Percentiles rank a stretch among this genome's conserved stretches.
These are phyloP conservation scores for Mallotus japonicus DNA, from an alignment of 441 rosid genomes.

Conservation along the genomic window DNA sequence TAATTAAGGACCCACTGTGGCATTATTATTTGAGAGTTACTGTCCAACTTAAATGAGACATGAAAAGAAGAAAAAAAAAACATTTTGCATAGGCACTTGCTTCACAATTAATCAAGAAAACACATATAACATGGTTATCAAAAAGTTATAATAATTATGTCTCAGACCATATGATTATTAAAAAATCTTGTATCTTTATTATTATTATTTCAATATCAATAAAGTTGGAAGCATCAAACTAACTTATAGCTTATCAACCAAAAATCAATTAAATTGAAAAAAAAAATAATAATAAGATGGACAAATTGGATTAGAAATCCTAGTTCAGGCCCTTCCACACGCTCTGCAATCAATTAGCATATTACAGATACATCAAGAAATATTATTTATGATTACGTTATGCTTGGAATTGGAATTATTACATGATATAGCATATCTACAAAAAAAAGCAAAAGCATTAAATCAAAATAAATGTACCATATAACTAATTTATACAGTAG, in stretches of 20 bases:
- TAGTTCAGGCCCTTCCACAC: not conserved
- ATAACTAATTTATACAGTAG: too few relatives aligned
- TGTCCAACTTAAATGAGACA: not conserved
- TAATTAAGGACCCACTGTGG: not conserved
- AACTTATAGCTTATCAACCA: not conserved
- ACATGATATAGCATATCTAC: too few relatives aligned
- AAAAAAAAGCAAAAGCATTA: too few relatives aligned
- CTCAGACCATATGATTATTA: not conserved
- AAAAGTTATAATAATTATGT: conserved; percentile 11
- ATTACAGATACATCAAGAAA: not conserved
- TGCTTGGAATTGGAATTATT: too few relatives aligned
- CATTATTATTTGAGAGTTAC: not conserved
- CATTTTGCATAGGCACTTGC: not conserved
- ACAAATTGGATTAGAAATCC: not conserved
- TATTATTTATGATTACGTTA: not conserved
- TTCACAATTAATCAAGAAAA: conserved; percentile 17
- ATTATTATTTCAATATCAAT: not conserved
- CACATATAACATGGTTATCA: conserved; percentile 11
- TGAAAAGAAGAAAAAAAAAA: not conserved
- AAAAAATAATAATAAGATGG: not conserved
- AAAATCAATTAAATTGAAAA: too few relatives aligned
- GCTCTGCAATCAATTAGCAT: not conserved
- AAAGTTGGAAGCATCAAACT: not conserved
- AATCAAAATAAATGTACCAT: too few relatives aligned
- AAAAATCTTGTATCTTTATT: not conserved